A percentile compares a stretch with the other conserved stretches of the same genome.
phyloP scores from a whole-genome alignment of 768 basidiomycete genomes.

The Exsudoporus frostii region DNA sequence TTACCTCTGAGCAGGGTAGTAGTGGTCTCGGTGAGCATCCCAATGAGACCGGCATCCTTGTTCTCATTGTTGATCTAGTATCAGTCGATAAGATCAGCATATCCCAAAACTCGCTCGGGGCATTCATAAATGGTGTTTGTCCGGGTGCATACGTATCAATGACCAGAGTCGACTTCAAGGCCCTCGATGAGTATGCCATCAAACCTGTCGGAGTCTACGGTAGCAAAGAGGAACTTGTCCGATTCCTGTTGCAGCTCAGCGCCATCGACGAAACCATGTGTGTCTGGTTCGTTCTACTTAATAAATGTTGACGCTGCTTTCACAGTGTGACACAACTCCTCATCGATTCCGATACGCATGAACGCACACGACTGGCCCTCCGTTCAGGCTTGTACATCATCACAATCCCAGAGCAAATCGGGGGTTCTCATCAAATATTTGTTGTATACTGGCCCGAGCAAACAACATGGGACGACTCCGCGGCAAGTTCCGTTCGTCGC shows the following conservation, averaged over 20 bases:
- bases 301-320: neutral
- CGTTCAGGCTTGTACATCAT: conserved; percentile 24
- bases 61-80: neutral
- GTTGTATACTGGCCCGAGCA: conserved; percentile 63
- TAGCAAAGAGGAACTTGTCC: conserved; percentile 47
- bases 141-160: conserved; percentile 53
- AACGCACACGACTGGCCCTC: conserved; percentile 10
- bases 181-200: conserved; percentile 43
- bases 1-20: conserved; percentile 49
- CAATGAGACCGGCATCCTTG: neutral
- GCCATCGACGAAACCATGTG: conserved; percentile 41
- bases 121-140: conserved; percentile 45
- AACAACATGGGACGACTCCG: conserved; percentile 54
- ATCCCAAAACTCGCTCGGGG: conserved; percentile 44
- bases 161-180: conserved; percentile 55
- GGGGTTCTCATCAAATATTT: conserved; percentile 32
- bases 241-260: conserved; percentile 38
- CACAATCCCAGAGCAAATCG: neutral
- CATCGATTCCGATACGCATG: conserved; percentile 7
- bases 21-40: conserved; percentile 45
- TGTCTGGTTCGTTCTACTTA: conserved; percentile 8
- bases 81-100: conserved; percentile 66
- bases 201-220: conserved; percentile 59
- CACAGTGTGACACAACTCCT: conserved; percentile 15
- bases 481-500: conserved; percentile 40